Base-by-base conservation (phyloP, 108 stramenopile species). In the Skeletonema costatum region DNA sequence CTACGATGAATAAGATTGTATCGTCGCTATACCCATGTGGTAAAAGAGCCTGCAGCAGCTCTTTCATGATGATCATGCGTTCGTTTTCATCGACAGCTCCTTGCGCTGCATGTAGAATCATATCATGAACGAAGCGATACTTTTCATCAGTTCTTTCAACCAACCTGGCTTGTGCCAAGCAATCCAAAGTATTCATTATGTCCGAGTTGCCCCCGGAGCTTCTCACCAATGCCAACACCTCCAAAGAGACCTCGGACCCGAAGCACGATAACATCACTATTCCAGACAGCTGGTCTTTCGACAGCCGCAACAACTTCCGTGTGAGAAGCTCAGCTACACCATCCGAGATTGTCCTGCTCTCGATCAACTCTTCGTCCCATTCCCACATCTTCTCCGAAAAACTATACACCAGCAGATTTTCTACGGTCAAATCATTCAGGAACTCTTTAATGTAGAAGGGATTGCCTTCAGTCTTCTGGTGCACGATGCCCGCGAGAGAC, bases 381-480 rank as follows among this genome's bases (percentile, higher is more conserved):
- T 76, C 73, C 88, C 91, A 92, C 39, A 33, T 17, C 17, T 68
- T 35, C 17, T 67, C 61, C 11, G 58, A 35, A 65, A 83, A 50
- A 41, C 51, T 71, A 61, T 80, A 92, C 0, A 60, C 66, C 2
- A 92, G 44, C 3, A 80, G 32, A 12, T 63, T 59, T 8, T 53
- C 30, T 16, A 78, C 66, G 10, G 73, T 63, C 10, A 88, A 60
- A 59, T 64, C 41, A 25, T 63, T 58, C 4, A 88, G 44, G 59
- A 77, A 66, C 32, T 83, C 71, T 19, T 62, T 59, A 12, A 85
- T 53, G 32, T 81, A 85, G 31, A 82, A 83, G 10, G 73, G 46
- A 32, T 85, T 85, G 12, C 88, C 88, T 9, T 53, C 46, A 5
- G 88, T 80, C 73, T 87, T 89, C 0, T 73, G 71, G 3, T 73